Conservation (phyloP, 148 eudicot species). For the Silene latifolia region DNA sequence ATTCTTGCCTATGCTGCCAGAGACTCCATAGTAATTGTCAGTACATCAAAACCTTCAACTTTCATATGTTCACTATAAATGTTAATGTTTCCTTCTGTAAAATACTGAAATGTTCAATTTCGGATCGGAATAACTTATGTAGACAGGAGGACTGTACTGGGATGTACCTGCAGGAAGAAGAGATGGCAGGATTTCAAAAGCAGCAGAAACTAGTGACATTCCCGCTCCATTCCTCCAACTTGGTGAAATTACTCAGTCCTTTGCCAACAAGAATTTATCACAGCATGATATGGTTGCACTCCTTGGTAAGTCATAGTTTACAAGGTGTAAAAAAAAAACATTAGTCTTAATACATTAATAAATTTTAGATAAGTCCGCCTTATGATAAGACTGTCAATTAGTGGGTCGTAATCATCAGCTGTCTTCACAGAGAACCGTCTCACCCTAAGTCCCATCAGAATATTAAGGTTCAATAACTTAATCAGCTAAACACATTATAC, state of each 20-base stretch:
- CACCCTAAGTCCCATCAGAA: too few relatives aligned
- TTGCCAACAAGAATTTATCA: too few relatives aligned
- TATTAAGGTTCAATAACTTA: neutral
- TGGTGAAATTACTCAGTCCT: too few relatives aligned
- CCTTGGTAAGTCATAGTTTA: slow-evolving; percentile 17
- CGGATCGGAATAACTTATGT: neutral
- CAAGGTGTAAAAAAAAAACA: too few relatives aligned
- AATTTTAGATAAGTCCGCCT: neutral
- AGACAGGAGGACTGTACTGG: slow-evolving; percentile 30
- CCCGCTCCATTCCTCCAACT: slow-evolving; percentile 12
- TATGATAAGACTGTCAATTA: neutral
- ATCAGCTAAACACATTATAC: neutral
- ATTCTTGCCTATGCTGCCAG: slow-evolving; percentile 81
- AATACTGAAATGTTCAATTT: neutral
- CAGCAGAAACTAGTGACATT: slow-evolving; percentile 32
- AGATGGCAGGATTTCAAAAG: slow-evolving; percentile 40
- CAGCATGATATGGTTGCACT: slow-evolving; percentile 25
- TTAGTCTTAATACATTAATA: neutral
- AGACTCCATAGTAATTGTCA: slow-evolving; percentile 54
- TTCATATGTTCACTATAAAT: neutral
- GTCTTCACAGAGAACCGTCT: too few relatives aligned
- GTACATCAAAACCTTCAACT: neutral
- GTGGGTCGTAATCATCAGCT: too few relatives aligned
- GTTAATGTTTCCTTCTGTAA: neutral
- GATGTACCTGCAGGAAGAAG: slow-evolving; percentile 42